These are phyloP conservation scores for Prunus dulcis DNA, from an alignment of 306 rosid species.

Conservation along the genomic window DNA sequence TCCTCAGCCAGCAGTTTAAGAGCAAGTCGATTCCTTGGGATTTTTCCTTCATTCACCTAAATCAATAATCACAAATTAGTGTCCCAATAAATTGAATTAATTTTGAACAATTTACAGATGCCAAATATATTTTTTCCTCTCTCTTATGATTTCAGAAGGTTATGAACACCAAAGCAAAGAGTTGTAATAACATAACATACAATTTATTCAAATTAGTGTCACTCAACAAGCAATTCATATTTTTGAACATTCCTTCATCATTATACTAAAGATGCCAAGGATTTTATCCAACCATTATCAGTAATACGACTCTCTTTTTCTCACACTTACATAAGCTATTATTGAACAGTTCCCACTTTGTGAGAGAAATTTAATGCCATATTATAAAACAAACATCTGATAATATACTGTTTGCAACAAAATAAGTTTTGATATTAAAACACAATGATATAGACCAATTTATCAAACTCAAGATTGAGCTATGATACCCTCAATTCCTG, in stretches of 20 bases:
- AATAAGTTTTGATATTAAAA: too few relatives aligned
- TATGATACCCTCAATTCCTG: too few relatives aligned
- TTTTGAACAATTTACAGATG: background rate
- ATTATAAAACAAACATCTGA: too few relatives aligned
- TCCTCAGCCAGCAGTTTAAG: constrained; percentile 85
- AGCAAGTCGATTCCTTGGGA: constrained; percentile 62
- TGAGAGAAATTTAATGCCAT: too few relatives aligned
- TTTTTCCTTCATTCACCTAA: constrained; percentile 81
- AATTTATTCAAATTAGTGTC: background rate
- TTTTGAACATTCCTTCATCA: background rate
- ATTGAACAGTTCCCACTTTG: background rate
- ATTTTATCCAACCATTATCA: background rate
- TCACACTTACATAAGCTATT: background rate
- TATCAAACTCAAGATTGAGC: background rate
- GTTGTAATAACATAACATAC: background rate
- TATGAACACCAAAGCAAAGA: background rate
- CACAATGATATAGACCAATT: background rate
- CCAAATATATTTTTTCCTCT: background rate
- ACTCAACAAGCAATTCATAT: background rate
- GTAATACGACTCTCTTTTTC: background rate
- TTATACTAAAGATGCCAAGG: background rate
- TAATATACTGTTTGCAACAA: too few relatives aligned
- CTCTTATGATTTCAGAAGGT: background rate
- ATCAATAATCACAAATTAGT: constrained; percentile 9
- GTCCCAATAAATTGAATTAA: background rate